A percentile compares a stretch with the other conserved stretches of the same genome.
These are phyloP conservation scores for Pugionium dolabratum DNA, from an alignment of 345 rosid genomes.

Conservation along the genomic window DNA sequence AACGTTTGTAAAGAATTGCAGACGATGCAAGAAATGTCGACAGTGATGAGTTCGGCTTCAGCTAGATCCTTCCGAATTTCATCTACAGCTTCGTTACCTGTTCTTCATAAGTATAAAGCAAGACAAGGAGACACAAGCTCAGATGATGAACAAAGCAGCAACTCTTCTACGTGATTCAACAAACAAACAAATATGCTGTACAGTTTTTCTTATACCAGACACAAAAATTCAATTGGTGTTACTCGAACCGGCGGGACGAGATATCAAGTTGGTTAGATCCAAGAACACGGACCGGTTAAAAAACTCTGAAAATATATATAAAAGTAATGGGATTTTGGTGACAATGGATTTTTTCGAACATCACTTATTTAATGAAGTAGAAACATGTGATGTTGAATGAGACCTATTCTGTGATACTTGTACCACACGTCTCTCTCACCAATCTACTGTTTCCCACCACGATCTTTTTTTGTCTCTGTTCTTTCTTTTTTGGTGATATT, in stretches of 20 bases:
- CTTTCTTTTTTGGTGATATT: conserved; percentile 29
- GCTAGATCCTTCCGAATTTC: conserved; percentile 88
- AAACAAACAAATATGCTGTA: conserved; percentile 18
- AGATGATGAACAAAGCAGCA: conserved; percentile 60
- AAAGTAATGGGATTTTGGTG: no score
- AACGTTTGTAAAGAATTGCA: conserved; percentile 96
- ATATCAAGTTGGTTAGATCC: conserved; percentile 1
- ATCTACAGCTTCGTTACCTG: conserved; percentile 73
- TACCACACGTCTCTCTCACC: background rate
- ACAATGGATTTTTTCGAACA: no score
- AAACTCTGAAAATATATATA: no score
- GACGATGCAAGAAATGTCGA: conserved; percentile 67
- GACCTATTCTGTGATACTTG: conserved; percentile 24
- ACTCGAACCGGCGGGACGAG: conserved; percentile 17
- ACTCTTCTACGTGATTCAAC: conserved; percentile 65
- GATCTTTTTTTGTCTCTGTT: conserved; percentile 20
- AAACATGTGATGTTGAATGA: conserved; percentile 34
- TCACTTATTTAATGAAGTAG: conserved; percentile 19
- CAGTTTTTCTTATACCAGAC: conserved; percentile 24
- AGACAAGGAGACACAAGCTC: conserved; percentile 72
- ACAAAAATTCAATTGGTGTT: background rate
- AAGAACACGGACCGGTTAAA: background rate
- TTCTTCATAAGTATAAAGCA: conserved; percentile 65
- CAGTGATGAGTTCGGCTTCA: conserved; percentile 63
- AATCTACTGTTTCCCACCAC: no score